Base-by-base conservation (phyloP, 805 yeast species). In the Zygosaccharomyces bailii region DNA sequence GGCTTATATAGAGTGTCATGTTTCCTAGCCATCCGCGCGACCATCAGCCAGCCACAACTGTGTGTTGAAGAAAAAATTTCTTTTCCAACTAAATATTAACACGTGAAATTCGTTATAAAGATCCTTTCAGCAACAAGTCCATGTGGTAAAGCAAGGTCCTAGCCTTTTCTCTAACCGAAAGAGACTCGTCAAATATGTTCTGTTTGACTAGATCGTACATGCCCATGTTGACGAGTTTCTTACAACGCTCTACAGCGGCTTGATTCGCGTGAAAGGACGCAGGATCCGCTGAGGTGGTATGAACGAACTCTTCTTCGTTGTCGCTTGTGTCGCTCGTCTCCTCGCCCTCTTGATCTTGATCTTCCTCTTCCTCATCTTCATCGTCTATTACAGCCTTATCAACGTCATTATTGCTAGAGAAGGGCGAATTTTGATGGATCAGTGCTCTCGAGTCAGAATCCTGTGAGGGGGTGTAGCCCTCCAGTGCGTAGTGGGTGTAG, bases 151-250 rank as follows among this genome's bases (percentile, higher is more conserved):
- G 46, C 17, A 63, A 48, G 3, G 60, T 56, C 39, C 60, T 56
- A 7, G 68, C 63, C 43, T 62, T 61, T 33, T 63, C 67, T 42
- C 61, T 53, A 2, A 61, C 64, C 29, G 57, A 47, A 10, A 61
- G 45, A 5, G 61, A 49, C 14, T 54, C 58, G 32, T 57, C 63
- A 14, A 55, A 52, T 1, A 57, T 50, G 19, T 60, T 62, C 13
- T 53, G 45, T 46, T 59, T 56, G 5, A 63, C 60, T 3, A 60
- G 45, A 17, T 60, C 61, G 40, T 57, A 52, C 17, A 63, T 43
- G 4, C 67, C 67, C 38, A 60, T 42, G 9, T 47, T 48, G 7
- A 53, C 59, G 9, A 63, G 50, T 44, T 55, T 61, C 37, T 54
- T 51, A 42, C 66, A 63, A 42, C 68, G 52, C 34, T 45, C 50